Percentiles rank a stretch among this genome's conserved stretches.
Conservation (phyloP, 2,329 filamentous ascomycete species). For the Trichophyton verrucosum region DNA sequence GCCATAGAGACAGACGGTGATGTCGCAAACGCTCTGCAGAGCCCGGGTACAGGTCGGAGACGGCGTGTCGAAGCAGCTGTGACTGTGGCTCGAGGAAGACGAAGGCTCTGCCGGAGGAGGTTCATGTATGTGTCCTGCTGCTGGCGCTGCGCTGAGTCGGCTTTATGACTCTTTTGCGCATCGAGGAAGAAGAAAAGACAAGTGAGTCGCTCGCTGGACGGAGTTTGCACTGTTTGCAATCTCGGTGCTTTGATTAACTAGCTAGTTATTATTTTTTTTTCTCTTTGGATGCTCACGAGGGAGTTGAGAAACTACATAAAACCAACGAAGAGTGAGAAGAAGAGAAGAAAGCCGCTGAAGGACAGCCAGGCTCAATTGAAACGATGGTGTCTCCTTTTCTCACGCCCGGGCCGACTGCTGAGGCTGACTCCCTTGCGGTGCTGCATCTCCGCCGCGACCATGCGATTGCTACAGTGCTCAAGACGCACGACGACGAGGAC, state of each 20-base stretch:
- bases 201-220: not conserved
- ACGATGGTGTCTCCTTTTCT: conserved; percentile 61
- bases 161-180: not conserved
- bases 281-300: not conserved
- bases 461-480: conserved; percentile 61
- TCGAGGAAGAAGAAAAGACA: not conserved
- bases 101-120: conserved; percentile 1
- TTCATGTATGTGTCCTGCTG: not conserved
- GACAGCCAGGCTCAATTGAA: not conserved
- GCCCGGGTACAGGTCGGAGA: not conserved
- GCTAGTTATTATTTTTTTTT: not conserved
- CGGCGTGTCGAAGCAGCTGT: not conserved
- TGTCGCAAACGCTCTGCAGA: not conserved
- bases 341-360: not conserved
- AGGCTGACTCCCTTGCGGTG: conserved; percentile 59
- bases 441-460: conserved; percentile 82
- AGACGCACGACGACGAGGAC: conserved; percentile 48
- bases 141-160: not conserved
- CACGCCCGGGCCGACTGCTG: conserved; percentile 51
- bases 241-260: not conserved
- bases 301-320: not conserved
- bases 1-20: conserved; percentile 4
- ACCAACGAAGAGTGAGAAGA: not conserved
- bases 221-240: not conserved
- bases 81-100: not conserved